phyloP scores from a whole-genome alignment of 1,139 yeast species.

The Geotrichum cucujoidarum region DNA sequence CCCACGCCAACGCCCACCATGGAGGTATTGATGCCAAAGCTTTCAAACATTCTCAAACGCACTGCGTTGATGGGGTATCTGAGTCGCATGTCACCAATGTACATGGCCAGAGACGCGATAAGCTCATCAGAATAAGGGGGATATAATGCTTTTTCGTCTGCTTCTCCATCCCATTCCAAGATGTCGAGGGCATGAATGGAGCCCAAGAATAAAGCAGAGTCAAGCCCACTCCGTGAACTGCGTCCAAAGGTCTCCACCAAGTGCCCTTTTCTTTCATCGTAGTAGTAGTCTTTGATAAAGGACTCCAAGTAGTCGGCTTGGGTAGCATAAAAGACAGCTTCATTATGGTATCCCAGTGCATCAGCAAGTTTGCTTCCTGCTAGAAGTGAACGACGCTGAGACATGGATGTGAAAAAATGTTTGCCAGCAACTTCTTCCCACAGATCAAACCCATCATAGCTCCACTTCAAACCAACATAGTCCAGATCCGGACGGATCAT shows the following conservation, averaged over 20 bases:
- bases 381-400: conserved; percentile 64
- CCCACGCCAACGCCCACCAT: conserved; percentile 69
- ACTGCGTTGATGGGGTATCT: conserved; percentile 70
- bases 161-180: conserved; percentile 55
- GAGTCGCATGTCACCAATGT: conserved; percentile 58
- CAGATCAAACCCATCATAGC: conserved; percentile 64
- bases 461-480: conserved; percentile 64
- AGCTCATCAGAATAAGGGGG: conserved; percentile 33
- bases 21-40: conserved; percentile 21
- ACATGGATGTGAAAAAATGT: conserved; percentile 75
- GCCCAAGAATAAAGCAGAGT: conserved; percentile 72
- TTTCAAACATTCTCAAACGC: conserved; percentile 36
- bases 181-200: conserved; percentile 40
- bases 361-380: conserved; percentile 51
- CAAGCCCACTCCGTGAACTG: conserved; percentile 63
- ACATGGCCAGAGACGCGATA: conserved; percentile 26
- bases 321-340: conserved; percentile 29
- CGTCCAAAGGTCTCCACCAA: conserved; percentile 62
- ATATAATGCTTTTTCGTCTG: conserved; percentile 28
- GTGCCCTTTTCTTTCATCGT: conserved; percentile 44
- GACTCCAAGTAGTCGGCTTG: conserved; percentile 37
- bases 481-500: conserved; percentile 67
- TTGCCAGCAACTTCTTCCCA: conserved; percentile 84
- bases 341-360: conserved; percentile 38
- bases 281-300: conserved; percentile 34